Conservation (phyloP, 2,329 filamentous ascomycete species). For the Microcyclospora tardicrescens region DNA sequence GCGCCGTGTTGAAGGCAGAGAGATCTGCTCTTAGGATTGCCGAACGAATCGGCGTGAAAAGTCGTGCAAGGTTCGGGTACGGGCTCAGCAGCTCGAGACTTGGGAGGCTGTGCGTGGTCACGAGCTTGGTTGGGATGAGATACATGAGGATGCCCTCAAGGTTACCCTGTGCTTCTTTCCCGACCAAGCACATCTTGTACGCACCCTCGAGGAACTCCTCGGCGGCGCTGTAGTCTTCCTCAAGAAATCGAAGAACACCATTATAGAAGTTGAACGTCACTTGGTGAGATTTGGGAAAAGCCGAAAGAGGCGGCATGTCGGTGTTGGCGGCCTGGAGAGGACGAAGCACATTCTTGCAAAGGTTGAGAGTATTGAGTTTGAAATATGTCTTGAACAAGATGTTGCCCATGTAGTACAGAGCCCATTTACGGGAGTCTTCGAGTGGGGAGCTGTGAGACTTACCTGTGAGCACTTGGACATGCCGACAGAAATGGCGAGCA, state of each 20-base stretch:
- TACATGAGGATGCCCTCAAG: conserved; percentile 90
- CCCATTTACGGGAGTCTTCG: conserved; percentile 92
- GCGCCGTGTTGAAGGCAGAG: conserved; percentile 66
- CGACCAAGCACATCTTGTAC: conserved; percentile 67
- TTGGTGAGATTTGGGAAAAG: conserved; percentile 78
- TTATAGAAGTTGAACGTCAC: conserved; percentile 96
- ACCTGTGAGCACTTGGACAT: conserved; percentile 10
- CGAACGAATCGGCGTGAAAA: conserved; percentile 64
- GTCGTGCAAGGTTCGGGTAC: conserved; percentile 60
- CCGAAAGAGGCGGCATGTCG: conserved; percentile 67
- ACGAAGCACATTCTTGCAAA: conserved; percentile 80
- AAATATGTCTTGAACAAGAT: conserved; percentile 98
- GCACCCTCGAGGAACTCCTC: conserved; percentile 70
- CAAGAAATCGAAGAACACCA: conserved; percentile 83
- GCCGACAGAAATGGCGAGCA: conserved; percentile 3
- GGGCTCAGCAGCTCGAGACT: conserved; percentile 56
- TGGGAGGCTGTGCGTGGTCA: conserved; percentile 77
- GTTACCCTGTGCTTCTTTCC: conserved; percentile 43
- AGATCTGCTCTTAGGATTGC: conserved; percentile 78
- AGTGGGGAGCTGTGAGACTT: conserved; percentile 52
- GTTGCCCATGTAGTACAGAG: conserved; percentile 88
- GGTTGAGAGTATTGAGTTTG: conserved; percentile 67
- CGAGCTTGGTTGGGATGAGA: conserved; percentile 80
- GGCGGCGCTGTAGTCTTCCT: conserved; percentile 80
- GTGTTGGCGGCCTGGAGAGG: conserved; percentile 55